phyloP scores from a whole-genome alignment of 441 rosid species.

The Erodium trifolium region DNA sequence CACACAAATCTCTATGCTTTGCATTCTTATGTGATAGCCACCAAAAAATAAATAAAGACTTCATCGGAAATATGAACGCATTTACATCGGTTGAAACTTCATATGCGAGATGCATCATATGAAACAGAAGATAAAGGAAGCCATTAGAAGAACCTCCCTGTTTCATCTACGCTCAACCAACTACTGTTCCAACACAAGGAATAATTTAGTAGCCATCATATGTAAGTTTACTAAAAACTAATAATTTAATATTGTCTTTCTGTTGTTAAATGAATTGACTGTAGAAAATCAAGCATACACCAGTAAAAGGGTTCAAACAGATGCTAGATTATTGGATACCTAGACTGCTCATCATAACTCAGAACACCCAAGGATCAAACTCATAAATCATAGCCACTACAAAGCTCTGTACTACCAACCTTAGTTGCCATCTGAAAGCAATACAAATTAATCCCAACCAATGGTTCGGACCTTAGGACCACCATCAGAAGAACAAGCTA shows the following conservation, averaged over 20 bases:
- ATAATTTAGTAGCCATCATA: too few species aligned
- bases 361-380: neutral
- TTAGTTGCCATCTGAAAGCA: neutral
- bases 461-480: neutral
- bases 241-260: neutral
- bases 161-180: neutral
- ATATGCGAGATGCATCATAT: neutral
- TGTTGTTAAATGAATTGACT: neutral
- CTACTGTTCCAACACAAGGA: neutral
- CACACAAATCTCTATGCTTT: neutral
- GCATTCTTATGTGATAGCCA: constrained; percentile 1
- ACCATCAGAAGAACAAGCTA: neutral
- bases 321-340: neutral
- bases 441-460: neutral
- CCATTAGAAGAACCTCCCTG: constrained; percentile 2
- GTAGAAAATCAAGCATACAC: neutral
- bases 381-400: neutral
- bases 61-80: neutral
- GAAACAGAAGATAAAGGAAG: neutral
- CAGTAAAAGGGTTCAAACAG: neutral
- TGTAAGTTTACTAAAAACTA: neutral
- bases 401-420: neutral
- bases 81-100: neutral
- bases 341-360: neutral
- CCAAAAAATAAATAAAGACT: neutral